These are phyloP conservation scores for Blepharisma japonicum DNA, from an alignment of 73 alveolate genomes.

Conservation along the genomic window DNA sequence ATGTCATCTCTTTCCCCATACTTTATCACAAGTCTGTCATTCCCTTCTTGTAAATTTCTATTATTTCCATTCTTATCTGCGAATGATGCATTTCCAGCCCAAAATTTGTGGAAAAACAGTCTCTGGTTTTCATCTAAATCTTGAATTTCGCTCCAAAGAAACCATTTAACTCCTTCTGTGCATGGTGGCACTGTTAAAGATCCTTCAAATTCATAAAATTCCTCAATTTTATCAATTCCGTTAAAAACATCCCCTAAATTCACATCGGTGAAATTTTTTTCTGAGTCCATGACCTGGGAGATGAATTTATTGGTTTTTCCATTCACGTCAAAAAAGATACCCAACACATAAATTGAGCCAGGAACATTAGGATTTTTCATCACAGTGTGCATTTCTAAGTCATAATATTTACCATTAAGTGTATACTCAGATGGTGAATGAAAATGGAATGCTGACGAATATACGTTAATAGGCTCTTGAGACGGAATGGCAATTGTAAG, in stretches of 20 bases:
- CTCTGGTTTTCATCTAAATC: conserved; percentile 55
- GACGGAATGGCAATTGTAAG: conserved; percentile 35
- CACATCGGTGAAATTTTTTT: background rate
- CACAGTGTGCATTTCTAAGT: conserved; percentile 55
- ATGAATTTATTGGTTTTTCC: background rate
- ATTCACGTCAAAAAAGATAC: background rate
- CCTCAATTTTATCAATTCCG: background rate
- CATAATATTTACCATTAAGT: conserved; percentile 49
- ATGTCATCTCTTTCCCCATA: background rate
- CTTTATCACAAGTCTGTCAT: conserved; percentile 45
- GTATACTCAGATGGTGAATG: conserved; percentile 66
- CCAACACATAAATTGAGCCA: background rate
- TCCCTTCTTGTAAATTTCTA: conserved; percentile 49
- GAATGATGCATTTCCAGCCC: conserved; percentile 57
- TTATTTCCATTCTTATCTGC: conserved; percentile 73
- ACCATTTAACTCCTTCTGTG: conserved; percentile 70
- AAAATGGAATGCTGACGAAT: conserved; percentile 33
- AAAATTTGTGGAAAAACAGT: conserved; percentile 41
- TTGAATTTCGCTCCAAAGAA: conserved; percentile 52
- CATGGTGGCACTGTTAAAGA: conserved; percentile 84
- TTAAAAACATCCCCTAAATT: background rate
- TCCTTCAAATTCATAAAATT: conserved; percentile 54
- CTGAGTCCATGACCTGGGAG: background rate
- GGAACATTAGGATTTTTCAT: background rate
- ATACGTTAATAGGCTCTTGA: conserved; percentile 16